Conservation (phyloP, 2,329 filamentous ascomycete species). For the Ascochyta pisi region DNA sequence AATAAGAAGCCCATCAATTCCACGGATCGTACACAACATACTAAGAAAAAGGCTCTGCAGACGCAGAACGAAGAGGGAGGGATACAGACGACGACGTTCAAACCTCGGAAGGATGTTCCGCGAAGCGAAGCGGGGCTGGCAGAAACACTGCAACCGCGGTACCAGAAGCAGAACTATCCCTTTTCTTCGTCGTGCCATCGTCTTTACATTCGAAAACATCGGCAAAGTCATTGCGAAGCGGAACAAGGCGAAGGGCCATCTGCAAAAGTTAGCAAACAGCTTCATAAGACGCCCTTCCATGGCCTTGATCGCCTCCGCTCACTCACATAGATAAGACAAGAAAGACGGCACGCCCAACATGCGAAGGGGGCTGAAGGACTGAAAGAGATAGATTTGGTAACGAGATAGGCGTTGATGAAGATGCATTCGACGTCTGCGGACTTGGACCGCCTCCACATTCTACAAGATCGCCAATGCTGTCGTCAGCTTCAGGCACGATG, state of each 20-base stretch:
- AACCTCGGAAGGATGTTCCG: conserved; percentile 4
- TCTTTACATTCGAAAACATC: not conserved
- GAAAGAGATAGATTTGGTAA: conserved; percentile 1
- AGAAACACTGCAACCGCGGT: not conserved
- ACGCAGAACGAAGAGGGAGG: not conserved
- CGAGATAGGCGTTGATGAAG: not conserved
- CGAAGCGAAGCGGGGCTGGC: conserved; percentile 8
- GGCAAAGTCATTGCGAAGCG: not conserved
- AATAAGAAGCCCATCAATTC: no score
- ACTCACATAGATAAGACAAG: not conserved
- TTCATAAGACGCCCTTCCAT: not conserved
- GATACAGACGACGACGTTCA: not conserved
- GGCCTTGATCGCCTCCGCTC: not conserved
- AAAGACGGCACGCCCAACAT: not conserved
- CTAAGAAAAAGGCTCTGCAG: not conserved
- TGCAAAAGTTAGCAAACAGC: not conserved
- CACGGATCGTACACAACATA: not conserved
- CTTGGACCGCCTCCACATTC: no score
- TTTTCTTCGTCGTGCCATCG: conserved; percentile 47
- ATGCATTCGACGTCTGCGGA: not conserved
- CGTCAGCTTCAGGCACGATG: not conserved
- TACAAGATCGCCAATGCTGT: not conserved
- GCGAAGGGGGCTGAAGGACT: not conserved
- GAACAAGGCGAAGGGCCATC: not conserved
- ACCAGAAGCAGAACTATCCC: not conserved